Evolutionary conservation across 495 filamentous ascomycete genomes (phyloP).

Genomic region (Xylaria palmicola): DNA sequence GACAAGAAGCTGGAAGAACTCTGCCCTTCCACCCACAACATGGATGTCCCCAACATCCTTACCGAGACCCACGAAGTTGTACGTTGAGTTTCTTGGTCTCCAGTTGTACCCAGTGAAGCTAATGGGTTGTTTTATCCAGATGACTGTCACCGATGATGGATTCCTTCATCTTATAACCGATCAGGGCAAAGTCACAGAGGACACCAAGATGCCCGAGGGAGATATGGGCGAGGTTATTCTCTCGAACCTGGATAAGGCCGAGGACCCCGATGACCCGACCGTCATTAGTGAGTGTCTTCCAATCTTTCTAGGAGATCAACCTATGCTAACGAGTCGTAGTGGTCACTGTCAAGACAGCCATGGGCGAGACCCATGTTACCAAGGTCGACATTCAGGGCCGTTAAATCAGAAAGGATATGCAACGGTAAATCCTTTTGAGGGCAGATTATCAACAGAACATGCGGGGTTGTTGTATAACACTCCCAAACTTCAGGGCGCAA

Average conservation of each 20-base stretch:
- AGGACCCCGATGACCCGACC: constrained; percentile 58
- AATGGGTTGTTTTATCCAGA: constrained; percentile 45
- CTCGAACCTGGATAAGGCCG: background rate
- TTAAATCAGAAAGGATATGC: background rate
- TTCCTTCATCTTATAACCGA: constrained; percentile 88
- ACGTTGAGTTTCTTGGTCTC: constrained; percentile 44
- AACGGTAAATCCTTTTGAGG: background rate
- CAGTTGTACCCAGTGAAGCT: constrained; percentile 1
- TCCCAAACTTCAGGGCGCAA: background rate
- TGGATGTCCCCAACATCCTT: constrained; percentile 93
- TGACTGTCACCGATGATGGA: constrained; percentile 84
- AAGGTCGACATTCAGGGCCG: constrained; percentile 63
- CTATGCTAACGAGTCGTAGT: constrained; percentile 51
- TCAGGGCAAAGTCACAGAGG: constrained; percentile 81
- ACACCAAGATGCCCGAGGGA: constrained; percentile 89
- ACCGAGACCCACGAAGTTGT: constrained; percentile 93
- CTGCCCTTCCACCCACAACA: constrained; percentile 99
- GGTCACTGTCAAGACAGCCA: constrained; percentile 86
- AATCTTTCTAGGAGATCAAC: background rate
- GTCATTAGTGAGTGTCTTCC: constrained; percentile 72
- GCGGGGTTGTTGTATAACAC: background rate
- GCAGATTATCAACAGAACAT: background rate
- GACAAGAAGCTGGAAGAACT: constrained; percentile 99
- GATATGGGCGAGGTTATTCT: constrained; percentile 70
- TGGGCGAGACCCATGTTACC: constrained; percentile 91